Evolutionary conservation across 1,284 basidiomycete species (phyloP).

Genomic region (Boletus sp.): DNA sequence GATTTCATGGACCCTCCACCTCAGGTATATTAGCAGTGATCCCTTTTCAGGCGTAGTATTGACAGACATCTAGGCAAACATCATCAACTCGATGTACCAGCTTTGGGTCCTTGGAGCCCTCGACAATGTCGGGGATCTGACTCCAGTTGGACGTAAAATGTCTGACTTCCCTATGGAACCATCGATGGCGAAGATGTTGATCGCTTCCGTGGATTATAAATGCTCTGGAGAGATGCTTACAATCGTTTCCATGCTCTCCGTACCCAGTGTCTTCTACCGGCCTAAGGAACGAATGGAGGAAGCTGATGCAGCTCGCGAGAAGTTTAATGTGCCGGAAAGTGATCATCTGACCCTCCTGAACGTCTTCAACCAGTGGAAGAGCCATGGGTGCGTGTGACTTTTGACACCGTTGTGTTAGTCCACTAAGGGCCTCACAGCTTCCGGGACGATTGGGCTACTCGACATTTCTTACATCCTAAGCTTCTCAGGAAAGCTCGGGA

Average conservation of each 20-base stretch:
- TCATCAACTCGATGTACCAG: conserved; percentile 98
- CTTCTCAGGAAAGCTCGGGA: conserved; percentile 93
- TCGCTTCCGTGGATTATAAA: conserved; percentile 89
- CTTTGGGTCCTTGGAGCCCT: conserved; percentile 98
- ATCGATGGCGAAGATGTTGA: conserved; percentile 97
- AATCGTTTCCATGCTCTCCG: conserved; percentile 98
- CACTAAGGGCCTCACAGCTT: conserved; percentile 46
- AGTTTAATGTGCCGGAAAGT: conserved; percentile 98
- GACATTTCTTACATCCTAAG: conserved; percentile 97
- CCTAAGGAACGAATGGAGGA: conserved; percentile 96
- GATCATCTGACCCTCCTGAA: conserved; percentile 96
- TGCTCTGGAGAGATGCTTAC: conserved; percentile 97
- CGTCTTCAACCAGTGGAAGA: conserved; percentile 98
- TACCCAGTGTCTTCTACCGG: conserved; percentile 95
- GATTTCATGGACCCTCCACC: conserved; percentile 99
- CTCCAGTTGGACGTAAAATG: conserved; percentile 92
- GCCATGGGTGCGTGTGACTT: conserved; percentile 66
- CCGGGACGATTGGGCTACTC: conserved; percentile 91
- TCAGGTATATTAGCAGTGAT: conserved; percentile 55
- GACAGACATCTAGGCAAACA: conserved; percentile 65
- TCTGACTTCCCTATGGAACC: conserved; percentile 99
- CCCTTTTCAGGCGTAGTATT: conserved; percentile 45
- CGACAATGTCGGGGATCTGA: conserved; percentile 97
- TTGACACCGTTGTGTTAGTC: not conserved
- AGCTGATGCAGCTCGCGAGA: conserved; percentile 94